A percentile compares a stretch with the other conserved stretches of the same genome.
phyloP scores from a whole-genome alignment of 306 rosid genomes.

The Castanopsis chinensis region DNA sequence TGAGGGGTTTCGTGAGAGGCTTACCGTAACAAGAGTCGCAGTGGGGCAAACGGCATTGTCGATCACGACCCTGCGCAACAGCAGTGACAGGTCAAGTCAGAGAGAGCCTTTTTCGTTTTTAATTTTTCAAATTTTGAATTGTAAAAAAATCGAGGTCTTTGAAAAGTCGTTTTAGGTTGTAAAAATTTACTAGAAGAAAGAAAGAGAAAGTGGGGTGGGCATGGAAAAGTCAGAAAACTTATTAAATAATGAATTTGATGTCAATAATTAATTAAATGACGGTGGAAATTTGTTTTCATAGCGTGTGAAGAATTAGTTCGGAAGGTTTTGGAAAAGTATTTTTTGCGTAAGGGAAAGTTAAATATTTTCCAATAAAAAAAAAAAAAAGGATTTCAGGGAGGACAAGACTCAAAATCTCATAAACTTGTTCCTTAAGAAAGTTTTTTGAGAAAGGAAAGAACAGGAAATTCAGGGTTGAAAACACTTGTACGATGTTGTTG shows the following conservation, averaged over 20 bases:
- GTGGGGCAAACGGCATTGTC: slow-evolving; percentile 81
- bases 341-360: too few species aligned
- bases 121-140: slow-evolving; percentile 4
- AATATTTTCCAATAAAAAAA: too few species aligned
- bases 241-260: neutral
- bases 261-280: neutral
- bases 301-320: too few species aligned
- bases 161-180: neutral
- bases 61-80: slow-evolving; percentile 73
- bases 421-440: neutral
- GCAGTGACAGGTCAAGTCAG: slow-evolving; percentile 43
- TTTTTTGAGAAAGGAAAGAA: slow-evolving; percentile 22
- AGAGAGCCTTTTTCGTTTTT: slow-evolving; percentile 2
- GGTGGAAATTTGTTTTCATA: neutral
- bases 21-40: slow-evolving; percentile 88
- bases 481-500: neutral
- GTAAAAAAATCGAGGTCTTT: neutral
- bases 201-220: neutral
- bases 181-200: neutral
- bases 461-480: neutral
- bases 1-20: slow-evolving; percentile 15
- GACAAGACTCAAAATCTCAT: too few species aligned
- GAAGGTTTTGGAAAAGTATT: too few species aligned
- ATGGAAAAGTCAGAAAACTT: neutral
- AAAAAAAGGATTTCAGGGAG: too few species aligned